Percentiles rank a stretch among this genome's conserved stretches.
These are phyloP conservation scores for Ettlia oleoabundans DNA, from an alignment of 139 green algal genomes.

Conservation along the genomic window DNA sequence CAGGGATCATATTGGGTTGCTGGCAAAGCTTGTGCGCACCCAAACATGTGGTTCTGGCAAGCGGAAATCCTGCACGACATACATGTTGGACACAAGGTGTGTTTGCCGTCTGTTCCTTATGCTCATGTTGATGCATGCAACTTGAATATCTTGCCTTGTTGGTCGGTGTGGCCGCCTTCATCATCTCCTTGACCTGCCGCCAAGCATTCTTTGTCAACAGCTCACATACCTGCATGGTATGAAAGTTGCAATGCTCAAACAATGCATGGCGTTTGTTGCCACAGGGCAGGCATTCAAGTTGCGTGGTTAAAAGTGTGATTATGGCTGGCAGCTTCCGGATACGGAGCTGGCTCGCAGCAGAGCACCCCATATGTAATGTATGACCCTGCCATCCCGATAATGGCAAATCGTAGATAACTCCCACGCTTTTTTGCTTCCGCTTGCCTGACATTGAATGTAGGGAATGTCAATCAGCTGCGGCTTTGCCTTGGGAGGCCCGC, in stretches of 20 bases:
- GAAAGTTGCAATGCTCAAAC: too few species aligned
- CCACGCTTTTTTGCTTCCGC: neutral
- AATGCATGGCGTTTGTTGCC: too few species aligned
- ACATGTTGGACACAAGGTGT: too few species aligned
- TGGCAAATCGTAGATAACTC: neutral
- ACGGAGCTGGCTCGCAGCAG: too few species aligned
- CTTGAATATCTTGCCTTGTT: constrained; percentile 1
- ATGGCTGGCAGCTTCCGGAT: too few species aligned
- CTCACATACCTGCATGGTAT: constrained; percentile 44
- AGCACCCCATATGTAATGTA: too few species aligned
- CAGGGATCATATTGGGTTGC: too few species aligned
- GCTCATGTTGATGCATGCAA: neutral
- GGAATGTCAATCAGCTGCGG: constrained; percentile 36
- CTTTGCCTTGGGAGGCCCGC: constrained; percentile 26
- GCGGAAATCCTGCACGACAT: neutral
- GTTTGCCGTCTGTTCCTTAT: too few species aligned
- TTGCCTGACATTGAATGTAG: constrained; percentile 55
- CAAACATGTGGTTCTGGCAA: neutral
- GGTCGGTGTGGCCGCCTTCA: constrained; percentile 24
- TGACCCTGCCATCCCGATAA: too few species aligned
- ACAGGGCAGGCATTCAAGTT: neutral
- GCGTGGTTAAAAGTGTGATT: too few species aligned
- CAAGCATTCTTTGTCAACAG: constrained; percentile 54
- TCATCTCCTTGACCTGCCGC: constrained; percentile 44
- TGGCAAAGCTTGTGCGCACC: neutral